Evolutionary conservation across 495 filamentous ascomycete species (phyloP), one percentile per base, ranked within the genome.

Genomic region (Astrothelium macrocarpum): DNA sequence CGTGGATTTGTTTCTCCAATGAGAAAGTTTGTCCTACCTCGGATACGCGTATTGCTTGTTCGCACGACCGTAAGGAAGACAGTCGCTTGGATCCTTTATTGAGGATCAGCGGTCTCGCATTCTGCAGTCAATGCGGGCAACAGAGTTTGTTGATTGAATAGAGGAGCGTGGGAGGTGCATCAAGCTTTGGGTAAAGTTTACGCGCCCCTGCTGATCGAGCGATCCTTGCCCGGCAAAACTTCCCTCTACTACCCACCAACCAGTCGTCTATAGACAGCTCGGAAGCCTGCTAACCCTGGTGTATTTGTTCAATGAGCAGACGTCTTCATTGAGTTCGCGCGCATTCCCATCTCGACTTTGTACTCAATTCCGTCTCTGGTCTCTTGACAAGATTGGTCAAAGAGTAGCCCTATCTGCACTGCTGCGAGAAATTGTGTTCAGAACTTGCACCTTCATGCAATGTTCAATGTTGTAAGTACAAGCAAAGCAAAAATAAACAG

Each of bases 391-490:
- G 5, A 39, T 39, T 14, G 5, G 14, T 39, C 34, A 10, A 18
- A 49, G n/a, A 20, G 43, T 39, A 7, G 7, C 16, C 16, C 10
- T 49, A 5, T 49, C 18, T 20, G n/a, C 43, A 49, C 43, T 20
- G n/a, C 43, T 20, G 9, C 18, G 36, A 39, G 7, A 7, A 7
- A 16, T 16, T 39, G 7, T 39, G 16, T 7, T 5, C 36, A 16
- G 7, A 39, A 39, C 36, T 39, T 39, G 34, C 34, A 39, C 34
- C 34, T 39, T 39, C 14, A 39, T 14, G 5, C 9, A 59, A 43
- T 60, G 59, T 60, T 60, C 32, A 36, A 16, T 23, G 28, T 58
- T 26, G 46, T 59, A 31, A 39, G 32, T 60, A 0, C 49, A 32
- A 29, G 11, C 26, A 60, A 18, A 29, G 25, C 53, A 64, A 64